These are phyloP conservation scores for Endocladia muricata DNA, from an alignment of 31 red algal species.

Conservation along the genomic window DNA sequence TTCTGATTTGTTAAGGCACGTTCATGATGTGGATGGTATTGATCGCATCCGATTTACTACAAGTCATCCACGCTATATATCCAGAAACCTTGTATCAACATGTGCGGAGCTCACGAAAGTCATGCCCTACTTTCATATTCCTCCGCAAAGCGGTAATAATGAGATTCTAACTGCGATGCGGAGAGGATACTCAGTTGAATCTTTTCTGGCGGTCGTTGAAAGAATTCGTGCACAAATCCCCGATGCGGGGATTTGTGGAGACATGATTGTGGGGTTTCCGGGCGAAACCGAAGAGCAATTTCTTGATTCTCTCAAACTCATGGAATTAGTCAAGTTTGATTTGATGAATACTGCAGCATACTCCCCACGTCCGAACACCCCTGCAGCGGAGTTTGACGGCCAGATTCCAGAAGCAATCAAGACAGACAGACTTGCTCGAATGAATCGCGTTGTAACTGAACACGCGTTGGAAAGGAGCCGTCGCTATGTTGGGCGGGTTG, in stretches of 20 bases:
- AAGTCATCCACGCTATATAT: slow-evolving; percentile 86
- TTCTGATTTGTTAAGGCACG: slow-evolving; percentile 49
- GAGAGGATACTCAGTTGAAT: slow-evolving; percentile 77
- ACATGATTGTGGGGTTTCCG: slow-evolving; percentile 94
- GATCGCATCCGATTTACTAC: slow-evolving; percentile 91
- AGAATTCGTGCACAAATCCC: slow-evolving; percentile 75
- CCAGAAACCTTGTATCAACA: slow-evolving; percentile 53
- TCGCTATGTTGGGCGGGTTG: slow-evolving; percentile 84
- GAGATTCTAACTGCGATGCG: slow-evolving; percentile 77
- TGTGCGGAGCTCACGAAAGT: slow-evolving; percentile 74
- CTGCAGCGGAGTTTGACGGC: slow-evolving; percentile 71
- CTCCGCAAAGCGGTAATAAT: slow-evolving; percentile 83
- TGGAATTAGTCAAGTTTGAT: slow-evolving; percentile 82
- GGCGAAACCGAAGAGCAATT: slow-evolving; percentile 94
- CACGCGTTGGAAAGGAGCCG: slow-evolving; percentile 61
- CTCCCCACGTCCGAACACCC: slow-evolving; percentile 85
- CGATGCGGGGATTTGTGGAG: slow-evolving; percentile 81
- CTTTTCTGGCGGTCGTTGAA: slow-evolving; percentile 53
- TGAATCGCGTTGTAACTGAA: slow-evolving; percentile 67
- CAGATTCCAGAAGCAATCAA: slow-evolving; percentile 83
- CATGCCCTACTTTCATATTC: slow-evolving; percentile 85
- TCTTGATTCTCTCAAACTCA: slow-evolving; percentile 67
- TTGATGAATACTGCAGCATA: slow-evolving; percentile 89
- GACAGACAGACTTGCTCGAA: slow-evolving; percentile 68
- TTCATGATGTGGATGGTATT: slow-evolving; percentile 79